A percentile compares a stretch with the other conserved stretches of the same genome.
Evolutionary conservation across 805 yeast species (phyloP).

Genomic region (Candida yuanshanica): DNA sequence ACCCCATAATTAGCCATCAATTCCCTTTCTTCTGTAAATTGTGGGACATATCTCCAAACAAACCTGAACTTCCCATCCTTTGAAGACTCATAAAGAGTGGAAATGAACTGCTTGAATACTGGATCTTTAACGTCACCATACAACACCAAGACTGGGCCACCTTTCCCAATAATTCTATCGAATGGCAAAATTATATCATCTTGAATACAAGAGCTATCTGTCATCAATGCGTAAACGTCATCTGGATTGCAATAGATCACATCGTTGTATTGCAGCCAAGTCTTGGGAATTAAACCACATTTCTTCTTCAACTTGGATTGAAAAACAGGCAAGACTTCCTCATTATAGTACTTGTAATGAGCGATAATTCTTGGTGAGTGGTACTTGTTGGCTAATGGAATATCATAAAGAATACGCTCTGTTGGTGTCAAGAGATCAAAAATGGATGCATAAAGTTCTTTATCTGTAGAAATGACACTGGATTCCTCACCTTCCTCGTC

Average conservation of each 20-base stretch:
- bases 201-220: slow-evolving; percentile 27
- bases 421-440: slow-evolving; percentile 13
- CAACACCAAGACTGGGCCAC: slow-evolving; percentile 49
- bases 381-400: slow-evolving; percentile 31
- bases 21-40: slow-evolving; percentile 21
- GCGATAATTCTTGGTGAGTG: slow-evolving; percentile 60
- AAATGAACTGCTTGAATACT: slow-evolving; percentile 51
- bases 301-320: slow-evolving; percentile 16
- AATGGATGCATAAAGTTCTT: slow-evolving; percentile 15
- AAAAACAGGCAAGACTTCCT: slow-evolving; percentile 26
- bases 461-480: slow-evolving; percentile 11
- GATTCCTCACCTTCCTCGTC: slow-evolving; percentile 8
- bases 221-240: slow-evolving; percentile 75
- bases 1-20: slow-evolving; percentile 59
- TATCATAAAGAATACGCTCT: slow-evolving; percentile 19
- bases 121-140: slow-evolving; percentile 59
- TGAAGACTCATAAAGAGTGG: slow-evolving; percentile 54
- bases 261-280: slow-evolving; percentile 51
- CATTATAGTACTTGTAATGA: slow-evolving; percentile 49
- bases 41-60: slow-evolving; percentile 67
- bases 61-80: slow-evolving; percentile 60
- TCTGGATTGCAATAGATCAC: slow-evolving; percentile 57
- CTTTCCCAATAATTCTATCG: slow-evolving; percentile 62
- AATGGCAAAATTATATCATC: slow-evolving; percentile 30
- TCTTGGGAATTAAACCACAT: slow-evolving; percentile 23